phyloP scores from a whole-genome alignment of 108 stramenopile species.

The Cyclotella choctawhatcheeana region DNA sequence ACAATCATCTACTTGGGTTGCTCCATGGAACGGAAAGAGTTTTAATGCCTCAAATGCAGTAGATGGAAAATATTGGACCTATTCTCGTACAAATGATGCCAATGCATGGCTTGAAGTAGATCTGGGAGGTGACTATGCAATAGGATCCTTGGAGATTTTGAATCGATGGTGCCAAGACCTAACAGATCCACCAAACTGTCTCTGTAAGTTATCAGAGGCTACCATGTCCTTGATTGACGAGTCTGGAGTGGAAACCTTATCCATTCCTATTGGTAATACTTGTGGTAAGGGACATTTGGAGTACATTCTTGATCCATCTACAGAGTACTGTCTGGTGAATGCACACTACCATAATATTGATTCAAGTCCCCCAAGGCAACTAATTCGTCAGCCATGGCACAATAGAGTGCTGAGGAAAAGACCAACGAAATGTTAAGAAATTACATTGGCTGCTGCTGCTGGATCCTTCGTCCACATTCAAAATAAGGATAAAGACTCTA shows the following conservation, averaged over 20 bases:
- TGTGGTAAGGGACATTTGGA: not conserved
- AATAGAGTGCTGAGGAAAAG: not conserved
- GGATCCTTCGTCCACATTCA: too few relatives aligned
- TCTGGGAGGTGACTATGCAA: not conserved
- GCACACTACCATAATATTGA: not conserved
- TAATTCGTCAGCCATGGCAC: not conserved
- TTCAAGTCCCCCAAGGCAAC: not conserved
- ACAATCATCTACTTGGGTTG: too few relatives aligned
- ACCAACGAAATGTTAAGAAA: constrained; percentile 6
- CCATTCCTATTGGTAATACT: not conserved
- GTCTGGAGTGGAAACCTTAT: not conserved
- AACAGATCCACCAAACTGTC: not conserved
- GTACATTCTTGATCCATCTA: not conserved
- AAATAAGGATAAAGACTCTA: too few relatives aligned
- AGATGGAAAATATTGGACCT: too few relatives aligned
- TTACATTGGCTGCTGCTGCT: too few relatives aligned
- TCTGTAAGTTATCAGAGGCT: not conserved
- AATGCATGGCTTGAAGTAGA: not conserved
- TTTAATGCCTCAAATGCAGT: too few relatives aligned
- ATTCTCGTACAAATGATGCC: not conserved
- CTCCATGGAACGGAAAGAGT: too few relatives aligned
- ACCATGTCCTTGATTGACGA: too few relatives aligned
- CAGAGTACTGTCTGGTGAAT: not conserved
- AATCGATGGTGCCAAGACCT: not conserved
- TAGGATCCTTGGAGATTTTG: not conserved